Base-by-base conservation (phyloP, 305 asterid species). In the Plantago rigida region DNA sequence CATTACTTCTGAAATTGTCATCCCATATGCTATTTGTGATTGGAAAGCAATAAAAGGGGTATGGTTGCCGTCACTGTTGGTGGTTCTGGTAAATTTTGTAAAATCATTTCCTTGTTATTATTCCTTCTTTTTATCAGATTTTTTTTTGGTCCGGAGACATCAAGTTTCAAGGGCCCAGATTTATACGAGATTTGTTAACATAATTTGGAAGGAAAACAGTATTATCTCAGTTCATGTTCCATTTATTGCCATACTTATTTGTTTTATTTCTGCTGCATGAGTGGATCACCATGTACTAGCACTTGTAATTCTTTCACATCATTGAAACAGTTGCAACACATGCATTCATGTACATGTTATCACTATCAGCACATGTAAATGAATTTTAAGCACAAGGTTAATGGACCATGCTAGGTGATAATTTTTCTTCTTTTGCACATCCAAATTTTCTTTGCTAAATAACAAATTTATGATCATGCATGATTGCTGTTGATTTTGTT, bases 401-500 rank as follows among this genome's bases (percentile, higher is more conserved):
- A 0, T 51, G 34, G 34, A 10, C 3, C 17, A 52, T 22, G 1
- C 14, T 52, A 52, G 17, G 58, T 24, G 13, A 26, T 29, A 51
- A 51, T 9, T 51, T 52, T 26, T 9, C 42, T 2, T 22, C 3
- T 42, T 39, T 14, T 2, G 26, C 60, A 28, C 19, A 13, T 48
- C 54, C 15, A n/a, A 62, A 29, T 22, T 22, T 22, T 50, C 60
- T 17, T 56, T 57, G 48, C 13, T 42, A 17, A 52, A 29, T 5
- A 9, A 41, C 26, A 47, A 28, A n/a, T 34, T 55, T 64, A 51
- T 15, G 6, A 31, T 45, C 50, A 36, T 10, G 48, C 44, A 13
- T 55, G 54, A 5, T 65, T 47, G 50, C 34, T 29, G 50, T 54
- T 64, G 58, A 59, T 59, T 47, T 39, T 36, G 39, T 53, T 26